Evolutionary conservation across 331 rosid species (phyloP).

Genomic region (Spiraea crenata): DNA sequence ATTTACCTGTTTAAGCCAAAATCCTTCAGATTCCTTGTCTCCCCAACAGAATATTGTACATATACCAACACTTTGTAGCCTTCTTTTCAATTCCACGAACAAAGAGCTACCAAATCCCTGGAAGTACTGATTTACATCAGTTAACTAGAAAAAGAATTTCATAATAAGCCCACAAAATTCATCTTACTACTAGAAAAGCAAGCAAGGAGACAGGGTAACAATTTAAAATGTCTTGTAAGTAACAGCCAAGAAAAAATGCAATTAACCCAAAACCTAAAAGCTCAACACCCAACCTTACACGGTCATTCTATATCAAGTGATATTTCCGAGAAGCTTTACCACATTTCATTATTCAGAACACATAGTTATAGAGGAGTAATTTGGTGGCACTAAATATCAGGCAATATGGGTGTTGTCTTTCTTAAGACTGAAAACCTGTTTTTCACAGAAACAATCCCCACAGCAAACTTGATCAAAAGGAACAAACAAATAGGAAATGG

Average conservation of each 20-base stretch:
- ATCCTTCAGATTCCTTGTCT: constrained; percentile 87
- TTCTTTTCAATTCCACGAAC: constrained; percentile 60
- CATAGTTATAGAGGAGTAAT: no score
- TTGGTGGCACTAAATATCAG: no score
- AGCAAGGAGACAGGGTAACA: not conserved
- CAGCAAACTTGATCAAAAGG: not conserved
- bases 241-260: not conserved
- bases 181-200: not conserved
- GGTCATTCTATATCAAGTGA: no score
- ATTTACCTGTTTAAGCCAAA: constrained; percentile 87
- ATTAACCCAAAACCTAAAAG: not conserved
- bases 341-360: no score
- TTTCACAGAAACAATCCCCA: not conserved
- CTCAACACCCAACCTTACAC: no score
- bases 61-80: constrained; percentile 76
- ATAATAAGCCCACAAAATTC: not conserved
- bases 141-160: not conserved
- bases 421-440: not conserved
- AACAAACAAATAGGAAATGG: not conserved
- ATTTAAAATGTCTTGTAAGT: not conserved
- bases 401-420: not conserved
- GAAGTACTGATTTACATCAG: constrained; percentile 11
- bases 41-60: constrained; percentile 87
- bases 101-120: constrained; percentile 75
- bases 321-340: no score